A percentile compares a stretch with the other conserved stretches of the same genome.
Evolutionary conservation across 106 monocot genomes (phyloP).

Genomic region (Acanthochlamys bracteata): DNA sequence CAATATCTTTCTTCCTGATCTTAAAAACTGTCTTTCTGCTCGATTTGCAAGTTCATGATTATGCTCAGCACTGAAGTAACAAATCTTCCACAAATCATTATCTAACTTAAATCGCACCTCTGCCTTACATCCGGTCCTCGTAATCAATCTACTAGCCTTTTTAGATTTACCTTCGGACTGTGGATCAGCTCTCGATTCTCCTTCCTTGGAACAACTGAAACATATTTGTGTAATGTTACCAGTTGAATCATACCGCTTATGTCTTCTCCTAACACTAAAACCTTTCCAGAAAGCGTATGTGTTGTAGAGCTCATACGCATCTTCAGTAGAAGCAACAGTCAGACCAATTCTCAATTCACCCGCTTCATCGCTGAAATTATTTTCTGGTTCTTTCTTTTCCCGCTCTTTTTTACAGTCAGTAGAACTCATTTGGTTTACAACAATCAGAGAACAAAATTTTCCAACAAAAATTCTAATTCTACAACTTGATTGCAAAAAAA

Average conservation of each 20-base stretch:
- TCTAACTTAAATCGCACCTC: constrained; percentile 21
- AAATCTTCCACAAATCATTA: constrained; percentile 25
- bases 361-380: too few relatives aligned
- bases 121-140: constrained; percentile 21
- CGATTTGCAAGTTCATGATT: constrained; percentile 22
- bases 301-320: constrained; percentile 37
- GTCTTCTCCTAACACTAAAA: constrained; percentile 35
- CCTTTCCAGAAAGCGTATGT: constrained; percentile 28
- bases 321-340: too few relatives aligned
- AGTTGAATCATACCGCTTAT: constrained; percentile 18
- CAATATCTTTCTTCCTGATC: constrained; percentile 13
- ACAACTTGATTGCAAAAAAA: too few relatives aligned
- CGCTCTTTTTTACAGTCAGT: too few relatives aligned
- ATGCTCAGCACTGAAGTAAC: constrained; percentile 16
- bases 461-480: too few relatives aligned
- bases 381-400: too few relatives aligned
- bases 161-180: too few relatives aligned
- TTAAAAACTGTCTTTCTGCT: constrained; percentile 12
- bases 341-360: too few relatives aligned
- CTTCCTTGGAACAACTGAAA: constrained; percentile 25
- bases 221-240: constrained; percentile 28
- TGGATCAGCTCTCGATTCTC: constrained; percentile 8
- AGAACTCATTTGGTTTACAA: too few relatives aligned
- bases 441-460: too few relatives aligned
- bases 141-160: too few relatives aligned